Conservation (phyloP, 1,139 yeast genomes). For the Taiozyma sp. region DNA sequence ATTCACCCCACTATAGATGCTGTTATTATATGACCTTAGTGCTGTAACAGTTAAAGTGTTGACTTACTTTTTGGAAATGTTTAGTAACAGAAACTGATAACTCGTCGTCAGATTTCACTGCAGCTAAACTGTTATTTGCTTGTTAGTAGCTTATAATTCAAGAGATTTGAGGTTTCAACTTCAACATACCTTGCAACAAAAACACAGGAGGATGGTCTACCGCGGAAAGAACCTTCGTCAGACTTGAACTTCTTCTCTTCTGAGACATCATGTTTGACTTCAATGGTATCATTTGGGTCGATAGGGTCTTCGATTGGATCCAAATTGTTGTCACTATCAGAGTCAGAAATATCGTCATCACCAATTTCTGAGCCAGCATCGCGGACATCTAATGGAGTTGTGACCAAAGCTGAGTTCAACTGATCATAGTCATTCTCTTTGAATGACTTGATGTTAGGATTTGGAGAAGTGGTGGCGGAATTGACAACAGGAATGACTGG, state of each 20-base stretch:
- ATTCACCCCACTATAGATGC: slow-evolving; percentile 54
- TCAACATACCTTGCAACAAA: slow-evolving; percentile 57
- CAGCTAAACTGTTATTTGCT: slow-evolving; percentile 41
- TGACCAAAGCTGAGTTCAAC: slow-evolving; percentile 6
- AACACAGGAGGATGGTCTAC: slow-evolving; percentile 78
- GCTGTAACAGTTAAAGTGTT: neutral
- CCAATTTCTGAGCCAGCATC: slow-evolving; percentile 20
- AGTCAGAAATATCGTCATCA: slow-evolving; percentile 12
- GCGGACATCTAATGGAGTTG: slow-evolving; percentile 5
- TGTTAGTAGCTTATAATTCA: slow-evolving; percentile 3
- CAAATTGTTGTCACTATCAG: slow-evolving; percentile 20
- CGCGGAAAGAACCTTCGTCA: slow-evolving; percentile 23
- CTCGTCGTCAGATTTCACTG: slow-evolving; percentile 61
- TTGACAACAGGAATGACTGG: slow-evolving; percentile 14
- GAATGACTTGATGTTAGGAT: slow-evolving; percentile 4
- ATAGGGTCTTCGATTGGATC: slow-evolving; percentile 18
- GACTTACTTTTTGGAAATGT: slow-evolving; percentile 39
- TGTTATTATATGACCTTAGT: slow-evolving; percentile 1
- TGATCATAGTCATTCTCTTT: slow-evolving; percentile 6
- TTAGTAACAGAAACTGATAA: slow-evolving; percentile 61
- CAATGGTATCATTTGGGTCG: slow-evolving; percentile 15
- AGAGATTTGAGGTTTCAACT: neutral
- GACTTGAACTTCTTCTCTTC: slow-evolving; percentile 3
- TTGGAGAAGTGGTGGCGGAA: slow-evolving; percentile 5
- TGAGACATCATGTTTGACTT: slow-evolving; percentile 5